These are phyloP conservation scores for Exophiala mesophila DNA, from an alignment of 2,329 filamentous ascomycete species.

Conservation along the genomic window DNA sequence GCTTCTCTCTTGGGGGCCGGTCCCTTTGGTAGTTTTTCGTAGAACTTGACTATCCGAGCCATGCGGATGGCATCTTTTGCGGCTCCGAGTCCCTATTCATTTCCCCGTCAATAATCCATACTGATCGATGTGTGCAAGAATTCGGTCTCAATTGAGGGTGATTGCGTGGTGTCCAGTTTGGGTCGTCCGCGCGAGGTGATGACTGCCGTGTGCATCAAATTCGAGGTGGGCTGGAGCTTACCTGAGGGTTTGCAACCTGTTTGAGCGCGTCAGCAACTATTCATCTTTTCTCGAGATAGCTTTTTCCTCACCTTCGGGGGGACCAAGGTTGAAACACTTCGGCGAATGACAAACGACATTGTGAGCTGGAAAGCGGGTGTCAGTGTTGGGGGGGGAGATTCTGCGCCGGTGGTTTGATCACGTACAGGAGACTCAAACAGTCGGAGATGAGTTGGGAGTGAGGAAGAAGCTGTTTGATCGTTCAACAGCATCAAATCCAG, in stretches of 20 bases:
- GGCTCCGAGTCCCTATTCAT: slow-evolving; percentile 88
- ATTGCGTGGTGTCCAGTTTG: too few relatives aligned
- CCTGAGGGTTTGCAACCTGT: slow-evolving; percentile 19
- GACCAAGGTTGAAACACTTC: slow-evolving; percentile 95
- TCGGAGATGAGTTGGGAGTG: not conserved
- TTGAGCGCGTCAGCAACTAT: slow-evolving; percentile 11
- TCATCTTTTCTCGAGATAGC: not conserved
- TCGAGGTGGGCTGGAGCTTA: slow-evolving; percentile 10
- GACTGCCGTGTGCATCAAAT: too few relatives aligned
- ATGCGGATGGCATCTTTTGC: slow-evolving; percentile 95
- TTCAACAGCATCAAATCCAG: not conserved
- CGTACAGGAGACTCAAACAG: slow-evolving; percentile 16
- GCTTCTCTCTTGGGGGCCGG: slow-evolving; percentile 76
- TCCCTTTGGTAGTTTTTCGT: slow-evolving; percentile 95
- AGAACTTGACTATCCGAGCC: slow-evolving; percentile 97
- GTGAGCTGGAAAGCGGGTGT: slow-evolving; percentile 39
- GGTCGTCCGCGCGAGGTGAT: too few relatives aligned
- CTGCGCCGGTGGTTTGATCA: not conserved
- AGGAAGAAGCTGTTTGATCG: not conserved
- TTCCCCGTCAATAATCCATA: too few relatives aligned
- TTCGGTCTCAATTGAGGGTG: too few relatives aligned
- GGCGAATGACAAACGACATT: slow-evolving; percentile 90
- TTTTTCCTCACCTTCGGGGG: slow-evolving; percentile 78
- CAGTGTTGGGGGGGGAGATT: slow-evolving; percentile 1
- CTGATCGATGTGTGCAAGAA: too few relatives aligned